Evolutionary conservation across 306 rosid species (phyloP), one percentile per base, ranked within the genome.

Genomic region (Delonix regia): DNA sequence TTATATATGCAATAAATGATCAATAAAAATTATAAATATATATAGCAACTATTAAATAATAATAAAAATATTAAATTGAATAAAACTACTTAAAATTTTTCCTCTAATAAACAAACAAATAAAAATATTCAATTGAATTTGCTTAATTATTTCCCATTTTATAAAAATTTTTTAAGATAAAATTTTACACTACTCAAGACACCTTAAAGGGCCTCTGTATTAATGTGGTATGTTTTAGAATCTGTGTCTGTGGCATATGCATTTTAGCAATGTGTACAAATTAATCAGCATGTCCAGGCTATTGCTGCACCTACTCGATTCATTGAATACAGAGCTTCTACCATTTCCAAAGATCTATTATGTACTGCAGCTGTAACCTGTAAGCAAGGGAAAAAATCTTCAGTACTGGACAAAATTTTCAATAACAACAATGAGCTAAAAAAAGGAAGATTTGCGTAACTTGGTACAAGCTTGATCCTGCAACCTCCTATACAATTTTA

Each of bases 261-360:
- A 73, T 61, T 61, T 78, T n/a, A 47, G 55, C 73, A 81, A 73
- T 62, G 78, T 44, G 55, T 51, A 51, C 49, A 79, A 82, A 63
- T 62, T 79, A 56, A 80, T 30, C 49, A 19, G 59, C 18, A 73
- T 34, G 65, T 48, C 60, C 61, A 82, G 77, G 78, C 49, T 33
- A 73, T 67, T 61, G 53, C 22, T 57, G 78, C 71, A 78, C 75
- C 42, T 79, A 91, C 99, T 89, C 87, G 88, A 83, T 91, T 95
- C 94, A 89, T 91, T 72, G 90, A 87, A 86, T 93, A 95, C 87
- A 95, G 88, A 18, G 99, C 97, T 84, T 95, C 99, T 56, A 89
- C 98, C 97, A 93, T 95, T 76, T 95, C 94, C 55, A 57, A 74
- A 80, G 94, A 86, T 65, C 99, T 88, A 73, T 87, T 88, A 34